Evolutionary conservation across 2,329 filamentous ascomycete species (phyloP).

Genomic region (Hymenoscyphus salicellus): DNA sequence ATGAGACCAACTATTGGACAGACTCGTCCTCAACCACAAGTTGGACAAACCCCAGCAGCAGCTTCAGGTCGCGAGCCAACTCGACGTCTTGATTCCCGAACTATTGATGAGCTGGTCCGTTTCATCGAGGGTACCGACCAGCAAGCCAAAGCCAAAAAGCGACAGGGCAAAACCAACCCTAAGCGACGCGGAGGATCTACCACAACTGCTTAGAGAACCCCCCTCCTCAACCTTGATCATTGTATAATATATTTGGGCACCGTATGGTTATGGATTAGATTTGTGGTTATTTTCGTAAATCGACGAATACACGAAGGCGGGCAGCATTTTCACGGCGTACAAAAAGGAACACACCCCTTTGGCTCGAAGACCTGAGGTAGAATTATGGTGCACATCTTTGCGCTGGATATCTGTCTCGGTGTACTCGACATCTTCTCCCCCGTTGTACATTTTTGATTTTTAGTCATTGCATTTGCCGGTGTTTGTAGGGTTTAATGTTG

Average conservation of each 20-base stretch:
- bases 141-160: constrained; percentile 53
- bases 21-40: constrained; percentile 59
- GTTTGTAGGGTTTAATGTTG: not conserved
- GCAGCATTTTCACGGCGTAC: constrained; percentile 1
- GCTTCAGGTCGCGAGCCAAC: constrained; percentile 35
- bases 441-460: not conserved
- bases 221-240: not conserved
- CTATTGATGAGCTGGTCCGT: constrained; percentile 87
- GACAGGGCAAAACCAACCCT: constrained; percentile 51
- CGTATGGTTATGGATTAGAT: not conserved
- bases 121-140: constrained; percentile 81
- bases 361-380: not conserved
- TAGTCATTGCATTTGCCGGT: not conserved
- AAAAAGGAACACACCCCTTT: not conserved
- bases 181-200: constrained; percentile 48
- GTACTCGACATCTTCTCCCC: not conserved
- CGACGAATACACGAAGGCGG: not conserved
- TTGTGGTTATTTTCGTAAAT: too few relatives aligned
- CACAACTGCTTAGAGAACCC: constrained; percentile 15
- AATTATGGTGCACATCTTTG: not conserved
- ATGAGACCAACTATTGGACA: constrained; percentile 54
- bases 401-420: not conserved
- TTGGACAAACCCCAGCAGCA: constrained; percentile 56
- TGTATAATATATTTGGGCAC: constrained; percentile 2
- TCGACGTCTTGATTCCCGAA: constrained; percentile 66